Conservation (phyloP, 768 basidiomycete genomes). For the Sporobolomyces phaffii region DNA sequence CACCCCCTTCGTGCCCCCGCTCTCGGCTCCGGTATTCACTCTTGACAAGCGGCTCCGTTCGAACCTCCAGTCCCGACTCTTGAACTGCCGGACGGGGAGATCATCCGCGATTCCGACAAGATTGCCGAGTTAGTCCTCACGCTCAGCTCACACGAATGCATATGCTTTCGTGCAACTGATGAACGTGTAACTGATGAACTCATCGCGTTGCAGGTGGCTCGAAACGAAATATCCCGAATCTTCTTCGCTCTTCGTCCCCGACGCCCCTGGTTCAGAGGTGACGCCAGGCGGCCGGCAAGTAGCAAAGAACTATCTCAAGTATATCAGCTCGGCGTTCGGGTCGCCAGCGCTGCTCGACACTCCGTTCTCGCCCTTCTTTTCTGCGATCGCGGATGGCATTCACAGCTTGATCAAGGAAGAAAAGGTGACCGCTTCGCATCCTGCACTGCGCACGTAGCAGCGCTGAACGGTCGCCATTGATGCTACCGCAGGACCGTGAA, state of each 20-base stretch:
- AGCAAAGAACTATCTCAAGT: slow-evolving; percentile 7
- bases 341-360: background rate
- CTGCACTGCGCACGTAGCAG: background rate
- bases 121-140: slow-evolving; percentile 17
- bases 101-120: slow-evolving; percentile 13
- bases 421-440: background rate
- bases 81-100: background rate
- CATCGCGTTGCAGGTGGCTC: slow-evolving; percentile 9
- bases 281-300: background rate
- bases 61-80: slow-evolving; percentile 25
- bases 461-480: background rate
- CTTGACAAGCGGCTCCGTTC: no score
- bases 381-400: background rate
- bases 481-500: background rate
- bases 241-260: slow-evolving; percentile 23
- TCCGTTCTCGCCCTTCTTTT: slow-evolving; percentile 1
- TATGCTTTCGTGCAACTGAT: no score
- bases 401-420: background rate
- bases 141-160: no score
- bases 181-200: no score
- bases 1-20: no score
- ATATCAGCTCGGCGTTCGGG: slow-evolving; percentile 6
- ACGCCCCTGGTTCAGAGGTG: background rate
- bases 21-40: no score
- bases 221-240: slow-evolving; percentile 8